Evolutionary conservation across 305 asterid genomes (phyloP).

Genomic region (Striga hermonthica): DNA sequence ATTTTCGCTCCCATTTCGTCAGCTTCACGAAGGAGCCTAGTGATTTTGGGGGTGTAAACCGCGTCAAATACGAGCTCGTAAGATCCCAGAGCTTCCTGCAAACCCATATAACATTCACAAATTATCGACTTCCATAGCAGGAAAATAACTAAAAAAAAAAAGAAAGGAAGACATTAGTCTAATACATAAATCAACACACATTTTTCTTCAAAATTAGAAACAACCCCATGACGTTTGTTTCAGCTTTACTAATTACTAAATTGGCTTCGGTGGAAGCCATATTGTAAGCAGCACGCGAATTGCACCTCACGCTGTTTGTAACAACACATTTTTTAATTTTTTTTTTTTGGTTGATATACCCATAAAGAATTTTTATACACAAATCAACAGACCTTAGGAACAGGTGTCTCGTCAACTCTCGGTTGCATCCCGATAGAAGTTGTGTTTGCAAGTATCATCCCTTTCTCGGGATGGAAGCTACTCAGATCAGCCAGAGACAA

Average conservation of each 20-base stretch:
- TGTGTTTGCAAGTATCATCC: slow-evolving; percentile 94
- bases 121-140: neutral
- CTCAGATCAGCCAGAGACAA: slow-evolving; percentile 65
- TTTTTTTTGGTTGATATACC: neutral
- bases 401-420: slow-evolving; percentile 78
- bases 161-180: too few relatives aligned
- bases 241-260: too few relatives aligned
- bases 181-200: too few relatives aligned
- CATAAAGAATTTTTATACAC: too few relatives aligned
- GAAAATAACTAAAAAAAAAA: neutral
- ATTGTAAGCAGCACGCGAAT: too few relatives aligned
- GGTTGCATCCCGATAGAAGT: slow-evolving; percentile 97
- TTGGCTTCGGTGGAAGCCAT: too few relatives aligned
- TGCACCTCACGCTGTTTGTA: too few relatives aligned
- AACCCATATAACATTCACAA: slow-evolving; percentile 3
- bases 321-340: neutral
- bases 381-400: slow-evolving; percentile 61
- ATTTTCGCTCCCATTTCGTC: slow-evolving; percentile 70
- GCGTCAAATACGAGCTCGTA: slow-evolving; percentile 85
- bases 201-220: too few relatives aligned
- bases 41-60: slow-evolving; percentile 83
- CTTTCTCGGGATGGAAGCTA: slow-evolving; percentile 74
- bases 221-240: neutral
- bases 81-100: slow-evolving; percentile 69
- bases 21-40: slow-evolving; percentile 75